phyloP scores from a whole-genome alignment of 208 protist genomes.

The Crithidia thermophila region DNA sequence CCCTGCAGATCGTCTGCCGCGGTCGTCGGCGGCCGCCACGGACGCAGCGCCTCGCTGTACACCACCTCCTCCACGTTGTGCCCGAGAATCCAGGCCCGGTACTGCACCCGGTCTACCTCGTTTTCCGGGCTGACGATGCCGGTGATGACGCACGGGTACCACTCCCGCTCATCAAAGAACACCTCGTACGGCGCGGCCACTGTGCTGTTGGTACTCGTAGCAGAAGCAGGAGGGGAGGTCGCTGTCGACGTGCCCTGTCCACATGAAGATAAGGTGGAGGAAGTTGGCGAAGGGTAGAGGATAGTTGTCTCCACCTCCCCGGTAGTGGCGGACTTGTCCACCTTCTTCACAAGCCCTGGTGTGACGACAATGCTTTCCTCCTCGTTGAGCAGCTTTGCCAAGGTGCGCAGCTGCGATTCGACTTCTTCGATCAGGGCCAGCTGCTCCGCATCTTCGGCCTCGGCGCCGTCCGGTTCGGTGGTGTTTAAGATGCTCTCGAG shows the following conservation, averaged over 20 bases:
- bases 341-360: conserved; percentile 35
- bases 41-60: conserved; percentile 62
- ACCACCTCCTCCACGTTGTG: conserved; percentile 73
- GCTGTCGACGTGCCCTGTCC: conserved; percentile 1
- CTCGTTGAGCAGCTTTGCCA: conserved; percentile 59
- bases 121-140: conserved; percentile 44
- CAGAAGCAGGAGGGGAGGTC: not conserved
- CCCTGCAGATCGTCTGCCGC: conserved; percentile 38
- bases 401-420: conserved; percentile 39
- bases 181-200: conserved; percentile 73
- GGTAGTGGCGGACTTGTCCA: conserved; percentile 8
- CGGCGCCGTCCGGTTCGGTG: conserved; percentile 15
- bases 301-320: conserved; percentile 22
- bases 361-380: conserved; percentile 51
- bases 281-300: conserved; percentile 4
- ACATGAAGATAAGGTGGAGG: not conserved
- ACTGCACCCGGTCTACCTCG: conserved; percentile 54
- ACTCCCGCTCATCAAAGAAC: conserved; percentile 60
- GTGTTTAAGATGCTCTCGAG: conserved; percentile 26
- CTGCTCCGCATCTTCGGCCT: conserved; percentile 42
- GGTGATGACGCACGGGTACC: conserved; percentile 80
- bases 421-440: conserved; percentile 54
- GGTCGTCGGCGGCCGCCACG: conserved; percentile 37
- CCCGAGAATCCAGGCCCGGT: conserved; percentile 69
- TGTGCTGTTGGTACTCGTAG: not conserved